Conservation (phyloP, 2,329 filamentous ascomycete species). For the Fusarium pilosicola region DNA sequence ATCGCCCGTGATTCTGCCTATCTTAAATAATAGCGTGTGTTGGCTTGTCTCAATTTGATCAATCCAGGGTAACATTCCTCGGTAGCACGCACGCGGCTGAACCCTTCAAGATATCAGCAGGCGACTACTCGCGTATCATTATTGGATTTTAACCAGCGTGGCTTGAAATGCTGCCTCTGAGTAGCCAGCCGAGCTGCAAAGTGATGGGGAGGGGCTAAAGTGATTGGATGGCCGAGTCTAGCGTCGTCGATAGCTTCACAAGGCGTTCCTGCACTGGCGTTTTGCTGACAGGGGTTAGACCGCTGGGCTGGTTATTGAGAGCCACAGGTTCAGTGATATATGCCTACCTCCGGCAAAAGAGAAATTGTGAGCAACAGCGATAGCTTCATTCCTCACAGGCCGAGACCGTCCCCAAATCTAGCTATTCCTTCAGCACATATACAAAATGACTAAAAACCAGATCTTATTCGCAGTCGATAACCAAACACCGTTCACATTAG, state of each 20-base stretch:
- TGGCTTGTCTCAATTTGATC: background rate
- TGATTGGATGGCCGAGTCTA: background rate
- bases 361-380: too few relatives aligned
- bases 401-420: accelerated
- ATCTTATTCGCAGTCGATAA: background rate
- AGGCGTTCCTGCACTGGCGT: background rate
- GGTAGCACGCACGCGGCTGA: background rate
- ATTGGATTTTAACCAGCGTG: background rate
- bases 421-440: accelerated
- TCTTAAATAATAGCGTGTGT: accelerated
- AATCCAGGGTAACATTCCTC: accelerated
- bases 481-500: background rate
- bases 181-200: background rate
- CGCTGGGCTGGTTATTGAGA: too few relatives aligned
- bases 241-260: background rate
- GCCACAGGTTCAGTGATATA: too few relatives aligned
- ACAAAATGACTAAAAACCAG: background rate
- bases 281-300: background rate
- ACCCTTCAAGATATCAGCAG: accelerated
- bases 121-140: accelerated
- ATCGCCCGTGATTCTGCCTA: background rate
- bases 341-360: too few relatives aligned
- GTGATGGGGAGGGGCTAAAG: too few relatives aligned
- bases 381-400: background rate
- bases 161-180: background rate